Evolutionary conservation across 306 rosid species (phyloP), one percentile per base, ranked within the genome.

Genomic region (Senna siamea): DNA sequence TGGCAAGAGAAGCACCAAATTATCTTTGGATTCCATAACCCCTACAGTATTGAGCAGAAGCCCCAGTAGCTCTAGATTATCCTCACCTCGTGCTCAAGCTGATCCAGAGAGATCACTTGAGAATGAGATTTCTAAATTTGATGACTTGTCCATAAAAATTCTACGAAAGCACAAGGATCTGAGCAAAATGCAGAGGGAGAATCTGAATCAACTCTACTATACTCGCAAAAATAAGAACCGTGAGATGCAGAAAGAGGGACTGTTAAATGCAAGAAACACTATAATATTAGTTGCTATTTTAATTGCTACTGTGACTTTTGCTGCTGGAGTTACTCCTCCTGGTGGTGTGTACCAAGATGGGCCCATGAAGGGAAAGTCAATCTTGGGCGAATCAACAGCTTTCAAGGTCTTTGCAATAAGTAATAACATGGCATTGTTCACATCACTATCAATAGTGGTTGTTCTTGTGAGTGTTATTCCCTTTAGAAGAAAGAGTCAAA

Each of bases 401-500:
- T 92, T 86, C 74, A 87, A 84, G 72, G 89, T 89, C 37, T 92
- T 92, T 71, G 35, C 72, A 30, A 61, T 92, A 48, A 83, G 93
- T 80, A 89, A 92, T 22, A 47, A 67, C 46, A 20, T 86, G 34
- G 91, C 97, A 17, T 23, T 92, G 13, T 78, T 90, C 74, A 81
- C 85, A 14, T 87, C 96, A 50, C 75, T 89, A 3, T 84, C 84
- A 19, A 82, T 89, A 37, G 92, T 89, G 3, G 65, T 92, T 19
- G 87, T 89, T 64, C 81, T 89, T 13, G 93, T 92, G 14, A 92
- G 96, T 68, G 80, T 92, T 74, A 87, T 92, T 74, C 93, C 97
- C 4, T 92, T 78, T 32, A 70, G 74, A 38, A 85, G 86, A 47
- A 92, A 79, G 43, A 47, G 85, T 26, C 84, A 77, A 11, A 72